Percentiles rank a stretch among this genome's conserved stretches.
Evolutionary conservation across 176 grass and related monocot species (phyloP).

Genomic region (Pharus latifolius): DNA sequence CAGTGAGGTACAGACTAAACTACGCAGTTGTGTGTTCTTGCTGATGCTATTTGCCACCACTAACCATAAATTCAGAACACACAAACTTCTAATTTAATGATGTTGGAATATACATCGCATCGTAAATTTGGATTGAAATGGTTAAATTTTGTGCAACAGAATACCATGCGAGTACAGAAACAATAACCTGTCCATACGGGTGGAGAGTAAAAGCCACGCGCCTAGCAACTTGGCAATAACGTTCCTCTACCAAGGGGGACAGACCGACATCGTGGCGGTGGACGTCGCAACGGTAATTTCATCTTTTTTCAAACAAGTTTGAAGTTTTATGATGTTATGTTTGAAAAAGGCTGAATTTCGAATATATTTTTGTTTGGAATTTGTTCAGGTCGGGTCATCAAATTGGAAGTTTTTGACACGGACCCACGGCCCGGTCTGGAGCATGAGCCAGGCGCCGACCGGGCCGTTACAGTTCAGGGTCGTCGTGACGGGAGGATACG

Average conservation of each 20-base stretch:
- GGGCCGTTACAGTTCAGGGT: conserved; percentile 55
- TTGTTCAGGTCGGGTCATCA: conserved; percentile 32
- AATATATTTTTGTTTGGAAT: neutral
- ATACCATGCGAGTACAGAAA: conserved; percentile 50
- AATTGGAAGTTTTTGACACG: conserved; percentile 56
- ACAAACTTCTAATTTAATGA: neutral
- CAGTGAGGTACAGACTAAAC: too few relatives aligned
- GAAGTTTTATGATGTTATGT: too few relatives aligned
- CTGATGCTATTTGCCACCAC: too few relatives aligned
- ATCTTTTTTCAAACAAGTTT: neutral
- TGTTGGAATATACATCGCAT: too few relatives aligned
- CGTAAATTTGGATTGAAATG: too few relatives aligned
- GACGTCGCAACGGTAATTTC: conserved; percentile 52
- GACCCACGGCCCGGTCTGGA: conserved; percentile 60
- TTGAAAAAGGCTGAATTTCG: too few relatives aligned
- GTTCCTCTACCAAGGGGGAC: conserved; percentile 73
- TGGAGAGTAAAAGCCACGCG: conserved; percentile 37
- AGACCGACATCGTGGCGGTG: conserved; percentile 72
- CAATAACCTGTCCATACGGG: conserved; percentile 57
- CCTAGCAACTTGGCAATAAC: conserved; percentile 28
- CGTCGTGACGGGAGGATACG: conserved; percentile 66
- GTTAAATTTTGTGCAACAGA: conserved; percentile 4
- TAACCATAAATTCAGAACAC: neutral
- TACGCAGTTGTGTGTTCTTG: too few relatives aligned
- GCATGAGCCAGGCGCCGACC: conserved; percentile 39